Base-by-base conservation (phyloP, 176 grass and related monocot genomes). In the Oropetium thomaeum region DNA sequence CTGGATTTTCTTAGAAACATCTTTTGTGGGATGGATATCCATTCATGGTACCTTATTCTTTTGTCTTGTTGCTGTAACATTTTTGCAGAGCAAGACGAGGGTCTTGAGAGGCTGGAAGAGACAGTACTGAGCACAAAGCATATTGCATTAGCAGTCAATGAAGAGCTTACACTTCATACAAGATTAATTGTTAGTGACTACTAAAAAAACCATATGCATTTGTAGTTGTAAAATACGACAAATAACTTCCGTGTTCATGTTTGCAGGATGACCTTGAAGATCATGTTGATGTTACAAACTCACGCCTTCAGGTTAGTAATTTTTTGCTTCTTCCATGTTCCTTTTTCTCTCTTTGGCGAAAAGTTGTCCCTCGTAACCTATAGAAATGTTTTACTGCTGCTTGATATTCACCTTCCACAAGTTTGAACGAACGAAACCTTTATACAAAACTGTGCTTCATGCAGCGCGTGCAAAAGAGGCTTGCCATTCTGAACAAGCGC, bases 101-200 rank as follows among this genome's bases (percentile, higher is more conserved):
- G 84, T 29, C 87, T 98, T 42, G 95, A 94, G 59, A 98, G 83
- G 79, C 78, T 98, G 71, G 95, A 98, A 74, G 91, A 98, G 67
- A 92, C 95, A 31, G 91, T 98, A 19, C 38, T 92, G 59, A 98
- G 95, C 76, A 98, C 91, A 69, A 98, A 98, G 66, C 95, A 98
- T 83, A 98, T 98, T 45, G 91, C 91, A n/a, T 81, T 98, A 67
- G 91, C 95, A 47, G 95, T 98, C 72, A 94, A 98, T 69, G 95
- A 98, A 84, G 95, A 98, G 83, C 85, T 98, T 77, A 87, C 74
- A 61, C 81, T 97, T 45, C 94, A 97, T 51, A 93, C 94, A 51
- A 83, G 88, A 93, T 82, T 97, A 67, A 97, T 97, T 83, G 94
- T 98, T 70, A 89, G 90, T 81, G 53, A 58, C 33, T 0, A 34